Base-by-base conservation (phyloP, 2,329 filamentous ascomycete genomes). In the Trichothecium roseum region DNA sequence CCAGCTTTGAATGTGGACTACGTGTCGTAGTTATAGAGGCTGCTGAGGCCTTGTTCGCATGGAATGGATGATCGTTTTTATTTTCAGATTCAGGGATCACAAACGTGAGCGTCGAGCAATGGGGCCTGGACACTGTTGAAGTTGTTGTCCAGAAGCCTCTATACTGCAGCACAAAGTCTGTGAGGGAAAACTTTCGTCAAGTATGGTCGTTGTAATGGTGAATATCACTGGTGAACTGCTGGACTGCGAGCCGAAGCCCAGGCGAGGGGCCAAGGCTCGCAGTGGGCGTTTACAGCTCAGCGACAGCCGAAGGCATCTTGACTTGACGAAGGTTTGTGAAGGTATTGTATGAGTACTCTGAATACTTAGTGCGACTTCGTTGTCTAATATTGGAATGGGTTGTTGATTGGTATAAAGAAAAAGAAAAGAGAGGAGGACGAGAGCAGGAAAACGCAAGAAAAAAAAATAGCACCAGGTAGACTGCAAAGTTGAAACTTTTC, bases 211-310 rank as follows among this genome's bases (percentile, higher is more conserved):
- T 40, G 40, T 46, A 30, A 17, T 35, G 42, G 43, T 52, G 56
- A 24, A 24, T 24, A 59, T 73, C 68, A 72, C 71, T 86, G 77
- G 68, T 78, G 80, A 81, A 80, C 83, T 86, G 81, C 77, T 78
- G 81, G 81, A 85, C 84, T 87, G 75, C 78, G 74, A 73, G 74
- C 75, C 74, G 29, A 39, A 34, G 70, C 43, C 20, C 20, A 24
- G 20, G 20, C 54, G 57, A 53, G 53, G 49, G 56, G 56, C 56
- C 62, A 62, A 55, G 64, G 69, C 75, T 78, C 79, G 79, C 77
- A 87, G 82, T 80, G 78, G 78, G 74, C 65, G 74, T 85, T 88
- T 87, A 93, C 81, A 89, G 84, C 82, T 81, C 81, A 84, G 78
- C 80, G 80, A 82, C 68, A 71, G 80, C 78, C 78, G 70, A 76